Base-by-base conservation (phyloP, 2,329 filamentous ascomycete species). In the Alternaria gaisen region DNA sequence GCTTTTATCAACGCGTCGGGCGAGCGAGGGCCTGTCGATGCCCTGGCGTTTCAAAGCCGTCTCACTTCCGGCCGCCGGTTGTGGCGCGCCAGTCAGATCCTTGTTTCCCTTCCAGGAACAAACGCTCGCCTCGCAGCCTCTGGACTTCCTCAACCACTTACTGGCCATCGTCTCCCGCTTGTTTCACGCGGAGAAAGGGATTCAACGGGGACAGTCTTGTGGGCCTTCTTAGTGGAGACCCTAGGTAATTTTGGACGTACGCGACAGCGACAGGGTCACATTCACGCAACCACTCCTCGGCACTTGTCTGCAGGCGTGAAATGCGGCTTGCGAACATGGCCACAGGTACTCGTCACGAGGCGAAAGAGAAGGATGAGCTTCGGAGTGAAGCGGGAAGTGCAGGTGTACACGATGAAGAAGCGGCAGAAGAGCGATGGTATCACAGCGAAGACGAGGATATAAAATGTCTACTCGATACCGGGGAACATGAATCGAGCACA, bases 171-270 rank as follows among this genome's bases (percentile, higher is more conserved):
- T 56, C 63, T 58, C 60, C 66, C 62, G 69, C 67, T 56, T 74
- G 74, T 77, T 77, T 77, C 74, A 76, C 66, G 58, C 74, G 67
- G 67, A 55, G 55, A 68, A 56, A 30, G 58, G 60, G 53, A 51
- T 52, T 62, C 66, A 63, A 52, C 60, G 60, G 64, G 58, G 70
- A 65, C 66, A 61, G 63, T 67, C 34, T 62, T 58, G 63, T 53
- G 47, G 53, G 64, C 72, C 74, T 64, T 72, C 73, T 64, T 68
- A 62, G 60, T 54, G 53, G 46, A 59, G 40, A 53, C 51, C 71
- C 69, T 65, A 59, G 55, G 62, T 63, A 70, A 69, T 72, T 53
- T 69, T 64, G 56, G 44, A 58, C 66, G 61, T 48, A 65, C 70
- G 66, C 65, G 55, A 65, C 58, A 64, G 60, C 65, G 63, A 70